Percentiles rank a stretch among this genome's conserved stretches.
Evolutionary conservation across 805 yeast genomes (phyloP).

Genomic region (Torulaspora gathmanii): DNA sequence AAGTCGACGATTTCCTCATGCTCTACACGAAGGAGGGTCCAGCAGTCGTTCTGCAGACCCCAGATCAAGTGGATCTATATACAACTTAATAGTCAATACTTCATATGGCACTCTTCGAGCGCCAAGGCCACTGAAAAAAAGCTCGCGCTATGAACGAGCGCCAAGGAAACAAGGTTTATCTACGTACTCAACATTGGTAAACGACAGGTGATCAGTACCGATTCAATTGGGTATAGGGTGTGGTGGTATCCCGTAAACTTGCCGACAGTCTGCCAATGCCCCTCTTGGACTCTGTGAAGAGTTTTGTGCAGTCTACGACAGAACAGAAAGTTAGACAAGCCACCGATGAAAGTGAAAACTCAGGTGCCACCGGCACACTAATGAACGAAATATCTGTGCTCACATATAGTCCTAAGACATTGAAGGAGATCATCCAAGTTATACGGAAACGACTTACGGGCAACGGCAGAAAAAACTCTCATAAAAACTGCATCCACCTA

Average conservation of each 20-base stretch:
- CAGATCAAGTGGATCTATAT: neutral
- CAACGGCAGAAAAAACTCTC: conserved; percentile 22
- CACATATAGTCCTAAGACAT: conserved; percentile 40
- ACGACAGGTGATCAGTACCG: neutral
- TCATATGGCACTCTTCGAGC: too few species aligned
- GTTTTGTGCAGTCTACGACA: conserved; percentile 34
- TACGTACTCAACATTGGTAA: neutral
- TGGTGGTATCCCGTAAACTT: neutral
- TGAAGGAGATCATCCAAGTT: conserved; percentile 39
- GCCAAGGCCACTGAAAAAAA: neutral
- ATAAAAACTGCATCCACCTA: conserved; percentile 38
- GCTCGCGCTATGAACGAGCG: neutral
- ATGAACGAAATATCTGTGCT: conserved; percentile 48
- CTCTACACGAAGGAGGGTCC: conserved; percentile 5
- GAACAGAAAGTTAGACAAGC: conserved; percentile 42
- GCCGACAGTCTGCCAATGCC: conserved; percentile 19
- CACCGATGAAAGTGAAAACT: conserved; percentile 46
- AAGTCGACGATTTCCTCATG: neutral
- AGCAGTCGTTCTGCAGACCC: conserved; percentile 4
- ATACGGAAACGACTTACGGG: conserved; percentile 40
- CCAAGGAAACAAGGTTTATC: neutral
- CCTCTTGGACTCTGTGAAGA: conserved; percentile 29
- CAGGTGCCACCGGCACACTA: conserved; percentile 55
- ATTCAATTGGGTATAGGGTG: neutral
- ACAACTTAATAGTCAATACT: neutral